Base-by-base conservation (phyloP, 352 stramenopile genomes). In the Salisapilia sapeloensis region DNA sequence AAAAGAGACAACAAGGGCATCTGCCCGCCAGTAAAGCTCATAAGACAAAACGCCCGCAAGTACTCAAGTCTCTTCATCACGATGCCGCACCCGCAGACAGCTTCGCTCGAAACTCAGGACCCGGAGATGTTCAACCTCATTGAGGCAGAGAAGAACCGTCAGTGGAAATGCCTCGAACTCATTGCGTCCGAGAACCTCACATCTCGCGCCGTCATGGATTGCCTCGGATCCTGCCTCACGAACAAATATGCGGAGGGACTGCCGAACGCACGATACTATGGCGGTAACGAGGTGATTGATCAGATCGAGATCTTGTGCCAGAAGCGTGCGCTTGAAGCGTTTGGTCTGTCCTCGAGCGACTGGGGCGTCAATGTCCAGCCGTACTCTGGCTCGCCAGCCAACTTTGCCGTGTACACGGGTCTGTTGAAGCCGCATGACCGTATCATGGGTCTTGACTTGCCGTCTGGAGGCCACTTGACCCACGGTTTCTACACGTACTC, bases 101-200 rank as follows among this genome's bases (percentile, higher is more conserved):
- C 60, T 27, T 57, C 79, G 36, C 75, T 97, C 20, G 60, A 92
- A 42, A 57, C 97, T 53, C 84, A 96, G 49, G 95, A 99, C 62
- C 91, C 92, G 4, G 92, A 96, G 53, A 64, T 99, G 30, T 98
- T 94, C 53, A 95, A 98, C 60, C 76, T 99, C 33, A 98, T 99
- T 50, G 92, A 99, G 55, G 69, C 93, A 42, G 95, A 99, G 67
- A 98, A 98, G 66, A 93, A 93, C 60, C 71, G 93, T 36, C 94
- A 98, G 64, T 96, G 79, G 81, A 95, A 94, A 44, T 96, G 79
- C 29, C 63, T 99, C 28, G 94, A 98, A 62, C 84, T 99, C 33
- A 99, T 99, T 57, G 95, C 95, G 9, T 98, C 90, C 17, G 95
- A 99, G 65, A 99, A 99, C 77, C 98, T 99, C 59, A 98, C 95